Evolutionary conservation across 345 rosid species (phyloP).

Genomic region (Adansonia digitata): DNA sequence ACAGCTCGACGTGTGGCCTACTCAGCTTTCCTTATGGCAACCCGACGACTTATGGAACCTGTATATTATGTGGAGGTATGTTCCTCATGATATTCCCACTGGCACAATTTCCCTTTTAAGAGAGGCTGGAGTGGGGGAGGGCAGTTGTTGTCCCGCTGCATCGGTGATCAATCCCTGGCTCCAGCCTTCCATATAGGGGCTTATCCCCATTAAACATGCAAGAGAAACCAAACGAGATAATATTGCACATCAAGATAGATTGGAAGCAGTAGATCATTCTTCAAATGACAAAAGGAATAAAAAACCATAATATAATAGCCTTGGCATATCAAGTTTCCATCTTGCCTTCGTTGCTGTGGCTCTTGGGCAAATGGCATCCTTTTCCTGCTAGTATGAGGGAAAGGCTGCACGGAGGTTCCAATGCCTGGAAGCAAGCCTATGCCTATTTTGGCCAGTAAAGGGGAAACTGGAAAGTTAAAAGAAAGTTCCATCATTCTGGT

Average conservation of each 20-base stretch:
- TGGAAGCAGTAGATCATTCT: background rate
- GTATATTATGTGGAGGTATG: conserved; percentile 92
- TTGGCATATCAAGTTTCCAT: background rate
- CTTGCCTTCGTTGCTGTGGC: background rate
- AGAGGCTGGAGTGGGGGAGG: background rate
- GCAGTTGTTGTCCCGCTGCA: background rate
- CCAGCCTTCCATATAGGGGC: background rate
- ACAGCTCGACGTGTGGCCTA: conserved; percentile 91
- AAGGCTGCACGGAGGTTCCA: background rate
- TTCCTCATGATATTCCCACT: background rate
- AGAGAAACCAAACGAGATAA: background rate
- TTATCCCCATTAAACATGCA: background rate
- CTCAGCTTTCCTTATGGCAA: conserved; percentile 90
- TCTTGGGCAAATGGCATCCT: background rate
- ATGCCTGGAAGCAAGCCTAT: background rate
- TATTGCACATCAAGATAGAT: background rate
- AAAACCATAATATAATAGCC: background rate
- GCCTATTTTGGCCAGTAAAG: background rate
- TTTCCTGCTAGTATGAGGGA: background rate
- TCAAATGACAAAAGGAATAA: background rate
- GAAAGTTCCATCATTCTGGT: background rate
- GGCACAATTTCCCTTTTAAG: background rate
- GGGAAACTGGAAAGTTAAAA: background rate
- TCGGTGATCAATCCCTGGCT: background rate
- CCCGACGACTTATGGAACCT: conserved; percentile 97